Percentiles rank a stretch among this genome's conserved stretches.
phyloP scores from a whole-genome alignment of 2,329 filamentous ascomycete genomes.

The Colletotrichum lini region DNA sequence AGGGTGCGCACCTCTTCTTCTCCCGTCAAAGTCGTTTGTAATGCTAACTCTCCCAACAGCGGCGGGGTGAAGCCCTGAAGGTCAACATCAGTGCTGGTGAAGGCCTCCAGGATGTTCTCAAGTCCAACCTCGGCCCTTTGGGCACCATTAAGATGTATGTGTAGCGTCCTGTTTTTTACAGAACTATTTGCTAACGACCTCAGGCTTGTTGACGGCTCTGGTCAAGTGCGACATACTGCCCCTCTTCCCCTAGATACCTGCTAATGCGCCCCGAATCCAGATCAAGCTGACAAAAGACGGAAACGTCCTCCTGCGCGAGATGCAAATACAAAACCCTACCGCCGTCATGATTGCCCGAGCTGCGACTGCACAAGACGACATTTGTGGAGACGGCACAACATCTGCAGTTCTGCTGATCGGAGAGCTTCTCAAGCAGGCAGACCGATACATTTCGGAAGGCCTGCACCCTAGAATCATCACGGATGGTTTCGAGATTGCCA shows the following conservation, averaged over 20 bases:
- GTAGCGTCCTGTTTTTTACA: neutral
- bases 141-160: slow-evolving; percentile 95
- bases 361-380: slow-evolving; percentile 97
- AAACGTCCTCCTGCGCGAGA: slow-evolving; percentile 84
- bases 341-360: slow-evolving; percentile 88
- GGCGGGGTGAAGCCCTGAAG: slow-evolving; percentile 94
- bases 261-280: slow-evolving; percentile 57
- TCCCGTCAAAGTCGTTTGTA: slow-evolving; percentile 54
- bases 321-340: slow-evolving; percentile 98
- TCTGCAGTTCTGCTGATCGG: slow-evolving; percentile 96
- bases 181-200: slow-evolving; percentile 46
- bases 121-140: slow-evolving; percentile 93
- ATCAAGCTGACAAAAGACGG: slow-evolving; percentile 99
- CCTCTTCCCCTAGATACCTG: slow-evolving; percentile 30
- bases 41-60: slow-evolving; percentile 67
- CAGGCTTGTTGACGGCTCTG: slow-evolving; percentile 79
- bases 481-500: slow-evolving; percentile 97
- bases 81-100: slow-evolving; percentile 98
- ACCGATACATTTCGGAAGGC: slow-evolving; percentile 96
- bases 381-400: slow-evolving; percentile 97
- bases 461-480: slow-evolving; percentile 96
- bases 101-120: slow-evolving; percentile 92
- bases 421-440: slow-evolving; percentile 97
- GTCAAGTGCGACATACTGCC: slow-evolving; percentile 66
- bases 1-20: slow-evolving; percentile 73